Evolutionary conservation across 306 rosid genomes (phyloP), one percentile per base, ranked within the genome.

Genomic region (Fagus sylvatica): DNA sequence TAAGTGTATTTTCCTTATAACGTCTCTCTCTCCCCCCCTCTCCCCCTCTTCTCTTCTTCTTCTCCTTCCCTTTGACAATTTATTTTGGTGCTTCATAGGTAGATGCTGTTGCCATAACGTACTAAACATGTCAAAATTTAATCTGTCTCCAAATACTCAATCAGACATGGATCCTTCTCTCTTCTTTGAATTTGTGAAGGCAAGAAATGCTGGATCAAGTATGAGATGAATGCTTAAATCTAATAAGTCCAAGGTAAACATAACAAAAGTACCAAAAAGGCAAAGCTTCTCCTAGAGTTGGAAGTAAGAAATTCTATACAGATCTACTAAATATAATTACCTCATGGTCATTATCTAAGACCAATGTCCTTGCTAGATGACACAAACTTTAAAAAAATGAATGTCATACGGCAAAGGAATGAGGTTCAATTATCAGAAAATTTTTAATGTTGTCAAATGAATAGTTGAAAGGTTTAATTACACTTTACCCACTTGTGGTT

Each of bases 1-100:
- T 90, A 87, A 84, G 97, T 77, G 57, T 64, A 48, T 9, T 22
- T 16, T 57, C 37, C 32, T 19, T 4, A 71, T 10, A 71, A 69
- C 28, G 28, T 22, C 28, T 22, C 28, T 22, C 28, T 46, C 51
- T 46, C 51, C 15, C 11, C 51, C 2, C 15, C 15, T 46, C 1
- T 8, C 51, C 11, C 28, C 28, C 28, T 22, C 28, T 46, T 46
- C 11, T 46, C 11, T 15, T 43, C 49, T 9, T 43, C 49, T 43
- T 43, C 49, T 48, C 28, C 7, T 30, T 71, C 37, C n/a, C 10
- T 43, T 40, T 15, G 59, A 71, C 33, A 7, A 37, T 11, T 51
- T 5, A 33, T 49, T 71, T 4, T 8, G 49, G 70, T 65, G 70
- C 70, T 6, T 16, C 40, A 39, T 37, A 65, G 17, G 2, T 34